Conservation (phyloP, 441 rosid species). For the Adansonia rubrostipa region DNA sequence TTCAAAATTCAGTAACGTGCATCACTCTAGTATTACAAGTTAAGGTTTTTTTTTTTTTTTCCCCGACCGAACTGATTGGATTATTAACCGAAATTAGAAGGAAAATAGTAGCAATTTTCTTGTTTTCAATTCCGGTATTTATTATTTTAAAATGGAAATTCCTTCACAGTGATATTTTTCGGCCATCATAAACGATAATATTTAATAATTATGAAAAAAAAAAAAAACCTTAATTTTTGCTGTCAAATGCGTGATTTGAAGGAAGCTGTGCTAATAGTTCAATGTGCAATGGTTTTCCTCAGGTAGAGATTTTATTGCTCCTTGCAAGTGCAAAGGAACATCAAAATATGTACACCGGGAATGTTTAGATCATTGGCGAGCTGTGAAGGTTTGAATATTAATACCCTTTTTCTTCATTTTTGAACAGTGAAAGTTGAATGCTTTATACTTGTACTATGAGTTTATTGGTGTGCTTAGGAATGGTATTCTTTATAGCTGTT, state of each 20-base stretch:
- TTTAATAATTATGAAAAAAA: background rate
- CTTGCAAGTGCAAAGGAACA: slow-evolving; percentile 97
- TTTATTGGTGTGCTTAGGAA: background rate
- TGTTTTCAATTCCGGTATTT: background rate
- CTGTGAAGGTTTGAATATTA: slow-evolving; percentile 60
- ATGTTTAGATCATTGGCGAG: slow-evolving; percentile 99
- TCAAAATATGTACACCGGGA: slow-evolving; percentile 96
- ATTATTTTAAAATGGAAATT: background rate
- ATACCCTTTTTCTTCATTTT: slow-evolving; percentile 18
- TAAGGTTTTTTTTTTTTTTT: background rate
- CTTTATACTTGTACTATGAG: background rate
- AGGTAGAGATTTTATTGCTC: slow-evolving; percentile 99
- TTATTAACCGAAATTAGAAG: background rate
- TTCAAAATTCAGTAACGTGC: background rate
- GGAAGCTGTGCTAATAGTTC: background rate
- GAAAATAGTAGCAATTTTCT: background rate
- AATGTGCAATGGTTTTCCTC: slow-evolving; percentile 34
- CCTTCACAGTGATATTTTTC: background rate
- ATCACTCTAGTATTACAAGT: background rate
- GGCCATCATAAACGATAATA: background rate
- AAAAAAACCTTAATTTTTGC: background rate
- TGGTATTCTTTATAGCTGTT: background rate
- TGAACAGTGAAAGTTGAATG: background rate
- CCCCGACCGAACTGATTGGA: background rate
- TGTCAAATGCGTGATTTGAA: background rate